Evolutionary conservation across 345 rosid species (phyloP).

Genomic region (Punica granatum): DNA sequence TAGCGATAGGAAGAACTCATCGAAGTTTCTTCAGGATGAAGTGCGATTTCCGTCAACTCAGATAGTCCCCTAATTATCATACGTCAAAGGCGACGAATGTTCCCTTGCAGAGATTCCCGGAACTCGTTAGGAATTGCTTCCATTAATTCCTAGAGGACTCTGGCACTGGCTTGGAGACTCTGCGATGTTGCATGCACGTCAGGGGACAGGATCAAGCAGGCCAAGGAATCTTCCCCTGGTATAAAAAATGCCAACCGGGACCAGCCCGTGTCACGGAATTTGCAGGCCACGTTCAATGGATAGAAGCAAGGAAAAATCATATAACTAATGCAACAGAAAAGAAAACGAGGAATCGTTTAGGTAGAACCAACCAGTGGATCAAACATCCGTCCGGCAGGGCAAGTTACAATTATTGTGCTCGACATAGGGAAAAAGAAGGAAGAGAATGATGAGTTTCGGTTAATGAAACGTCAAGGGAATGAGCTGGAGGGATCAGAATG

Average conservation of each 20-base stretch:
- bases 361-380: neutral
- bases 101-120: neutral
- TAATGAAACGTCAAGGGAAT: too few species aligned
- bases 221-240: neutral
- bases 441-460: neutral
- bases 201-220: too few species aligned
- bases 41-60: neutral
- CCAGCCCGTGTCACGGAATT: too few species aligned
- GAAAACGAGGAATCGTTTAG: neutral
- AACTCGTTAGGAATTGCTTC: neutral
- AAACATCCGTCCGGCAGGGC: too few species aligned
- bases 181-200: neutral
- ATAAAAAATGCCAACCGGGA: neutral
- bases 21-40: neutral
- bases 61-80: neutral
- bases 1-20: neutral
- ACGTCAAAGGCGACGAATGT: neutral
- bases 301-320: too few species aligned
- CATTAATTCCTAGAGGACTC: too few species aligned
- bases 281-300: neutral
- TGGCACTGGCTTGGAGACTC: too few species aligned
- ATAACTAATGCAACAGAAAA: neutral
- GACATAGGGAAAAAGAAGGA: neutral
- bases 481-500: too few species aligned
- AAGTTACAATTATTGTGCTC: too few species aligned